Conservation (phyloP, 306 rosid genomes). For the Rosa persica region DNA sequence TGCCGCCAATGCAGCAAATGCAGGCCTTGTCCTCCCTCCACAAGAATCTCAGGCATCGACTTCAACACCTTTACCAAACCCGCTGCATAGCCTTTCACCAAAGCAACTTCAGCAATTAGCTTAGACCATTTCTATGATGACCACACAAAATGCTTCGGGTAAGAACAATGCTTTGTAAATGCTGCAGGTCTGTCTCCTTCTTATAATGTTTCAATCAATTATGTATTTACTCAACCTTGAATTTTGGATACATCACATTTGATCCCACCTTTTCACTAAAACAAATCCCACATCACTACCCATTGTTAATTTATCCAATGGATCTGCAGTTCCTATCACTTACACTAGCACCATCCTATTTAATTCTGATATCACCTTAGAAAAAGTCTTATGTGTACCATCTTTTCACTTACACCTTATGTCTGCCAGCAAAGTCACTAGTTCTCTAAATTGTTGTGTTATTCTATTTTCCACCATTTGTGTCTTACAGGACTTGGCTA, state of each 20-base stretch:
- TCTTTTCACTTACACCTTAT: conserved; percentile 7
- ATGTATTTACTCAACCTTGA: background rate
- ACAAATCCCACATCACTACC: background rate
- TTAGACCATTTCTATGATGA: background rate
- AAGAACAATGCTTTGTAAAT: background rate
- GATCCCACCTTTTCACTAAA: background rate
- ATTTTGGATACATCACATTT: background rate
- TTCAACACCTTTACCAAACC: background rate
- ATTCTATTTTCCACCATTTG: conserved; percentile 15
- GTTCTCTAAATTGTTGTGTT: conserved; percentile 1
- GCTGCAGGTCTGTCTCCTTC: background rate
- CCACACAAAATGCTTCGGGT: background rate
- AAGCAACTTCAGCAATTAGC: background rate
- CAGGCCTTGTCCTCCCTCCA: background rate
- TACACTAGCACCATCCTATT: background rate
- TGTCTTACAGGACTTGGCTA: conserved; percentile 27
- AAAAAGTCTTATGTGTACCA: conserved; percentile 30
- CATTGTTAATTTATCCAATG: background rate
- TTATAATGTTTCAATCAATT: background rate
- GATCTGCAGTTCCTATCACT: background rate
- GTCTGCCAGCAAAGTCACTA: conserved; percentile 25
- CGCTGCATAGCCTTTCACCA: background rate
- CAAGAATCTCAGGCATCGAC: background rate
- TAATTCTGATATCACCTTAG: conserved; percentile 2
- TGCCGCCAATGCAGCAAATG: background rate